Conservation (phyloP, 352 stramenopile species). For the Globisporangium cystogenes region DNA sequence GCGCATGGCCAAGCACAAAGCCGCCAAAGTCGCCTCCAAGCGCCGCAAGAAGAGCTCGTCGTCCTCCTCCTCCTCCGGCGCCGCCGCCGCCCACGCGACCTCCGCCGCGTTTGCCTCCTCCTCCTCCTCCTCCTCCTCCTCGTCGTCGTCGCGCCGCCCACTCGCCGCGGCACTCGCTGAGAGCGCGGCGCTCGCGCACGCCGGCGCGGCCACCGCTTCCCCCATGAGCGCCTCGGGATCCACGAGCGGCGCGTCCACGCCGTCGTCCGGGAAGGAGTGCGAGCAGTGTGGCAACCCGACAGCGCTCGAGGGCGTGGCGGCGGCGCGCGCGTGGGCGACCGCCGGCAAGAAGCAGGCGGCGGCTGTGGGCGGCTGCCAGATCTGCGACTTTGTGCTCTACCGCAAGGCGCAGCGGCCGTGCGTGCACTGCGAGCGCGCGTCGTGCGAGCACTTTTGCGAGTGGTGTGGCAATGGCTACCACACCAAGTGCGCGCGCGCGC, state of each 20-base stretch:
- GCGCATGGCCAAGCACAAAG: constrained; percentile 17
- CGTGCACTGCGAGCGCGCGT: constrained; percentile 45
- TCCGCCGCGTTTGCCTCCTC: no score
- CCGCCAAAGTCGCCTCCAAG: constrained; percentile 14
- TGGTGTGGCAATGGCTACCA: constrained; percentile 83
- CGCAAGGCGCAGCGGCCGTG: constrained; percentile 65
- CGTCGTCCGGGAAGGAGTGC: constrained; percentile 38
- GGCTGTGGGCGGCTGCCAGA: constrained; percentile 50
- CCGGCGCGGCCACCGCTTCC: neutral
- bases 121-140: constrained; percentile 1
- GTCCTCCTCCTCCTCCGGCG: no score
- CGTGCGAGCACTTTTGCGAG: constrained; percentile 80
- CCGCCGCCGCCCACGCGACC: neutral
- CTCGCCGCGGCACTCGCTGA: constrained; percentile 2
- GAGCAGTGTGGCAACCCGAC: constrained; percentile 34
- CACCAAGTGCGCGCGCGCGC: constrained; percentile 49
- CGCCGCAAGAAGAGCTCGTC: constrained; percentile 8
- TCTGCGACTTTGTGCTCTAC: constrained; percentile 77
- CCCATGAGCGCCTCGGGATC: constrained; percentile 14
- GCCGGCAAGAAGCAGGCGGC: constrained; percentile 39
- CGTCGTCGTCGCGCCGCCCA: constrained; percentile 1
- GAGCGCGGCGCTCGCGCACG: constrained; percentile 12
- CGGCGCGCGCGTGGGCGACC: constrained; percentile 29
- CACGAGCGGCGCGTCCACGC: constrained; percentile 12
- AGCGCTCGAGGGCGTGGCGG: constrained; percentile 25